These are phyloP conservation scores for Truncatella angustata DNA, from an alignment of 2,329 filamentous ascomycete species.

Conservation along the genomic window DNA sequence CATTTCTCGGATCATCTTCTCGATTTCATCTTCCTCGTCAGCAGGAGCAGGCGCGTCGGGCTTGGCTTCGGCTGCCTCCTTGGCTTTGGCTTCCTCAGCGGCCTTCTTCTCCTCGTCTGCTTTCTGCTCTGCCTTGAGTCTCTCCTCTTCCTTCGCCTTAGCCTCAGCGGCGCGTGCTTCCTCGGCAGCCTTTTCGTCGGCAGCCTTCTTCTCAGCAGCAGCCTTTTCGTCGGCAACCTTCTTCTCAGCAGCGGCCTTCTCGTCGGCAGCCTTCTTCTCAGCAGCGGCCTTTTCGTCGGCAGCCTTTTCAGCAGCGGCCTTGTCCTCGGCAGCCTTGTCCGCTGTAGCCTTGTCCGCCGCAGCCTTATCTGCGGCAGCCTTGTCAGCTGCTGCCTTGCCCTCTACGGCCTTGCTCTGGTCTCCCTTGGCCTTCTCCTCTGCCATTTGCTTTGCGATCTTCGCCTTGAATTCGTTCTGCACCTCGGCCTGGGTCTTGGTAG, in stretches of 20 bases:
- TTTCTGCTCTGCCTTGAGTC: conserved; percentile 16
- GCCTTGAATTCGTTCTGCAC: conserved; percentile 80
- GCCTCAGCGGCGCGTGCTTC: conserved; percentile 19
- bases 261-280: neutral
- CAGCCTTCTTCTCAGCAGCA: conserved; percentile 27
- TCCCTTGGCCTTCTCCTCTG: conserved; percentile 31
- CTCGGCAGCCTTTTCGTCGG: conserved; percentile 28
- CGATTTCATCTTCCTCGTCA: conserved; percentile 54
- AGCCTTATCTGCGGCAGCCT: too few relatives aligned
- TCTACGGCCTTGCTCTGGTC: conserved; percentile 16
- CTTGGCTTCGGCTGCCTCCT: conserved; percentile 18
- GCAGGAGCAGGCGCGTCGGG: conserved; percentile 25
- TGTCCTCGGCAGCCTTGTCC: conserved; percentile 27
- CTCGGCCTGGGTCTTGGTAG: conserved; percentile 74
- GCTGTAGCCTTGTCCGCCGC: conserved; percentile 26
- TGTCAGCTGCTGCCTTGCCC: conserved; percentile 23
- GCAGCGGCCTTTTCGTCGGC: conserved; percentile 22
- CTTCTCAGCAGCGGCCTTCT: conserved; percentile 23
- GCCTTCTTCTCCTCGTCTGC: conserved; percentile 26
- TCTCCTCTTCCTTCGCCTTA: conserved; percentile 21
- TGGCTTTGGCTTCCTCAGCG: conserved; percentile 4
- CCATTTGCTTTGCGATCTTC: conserved; percentile 67
- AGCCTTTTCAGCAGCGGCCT: conserved; percentile 20
- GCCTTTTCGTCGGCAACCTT: too few relatives aligned
- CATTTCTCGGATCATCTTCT: conserved; percentile 62